A percentile compares a stretch with the other conserved stretches of the same genome.
phyloP scores from a whole-genome alignment of 768 basidiomycete genomes.

The Saitozyma sp. region DNA sequence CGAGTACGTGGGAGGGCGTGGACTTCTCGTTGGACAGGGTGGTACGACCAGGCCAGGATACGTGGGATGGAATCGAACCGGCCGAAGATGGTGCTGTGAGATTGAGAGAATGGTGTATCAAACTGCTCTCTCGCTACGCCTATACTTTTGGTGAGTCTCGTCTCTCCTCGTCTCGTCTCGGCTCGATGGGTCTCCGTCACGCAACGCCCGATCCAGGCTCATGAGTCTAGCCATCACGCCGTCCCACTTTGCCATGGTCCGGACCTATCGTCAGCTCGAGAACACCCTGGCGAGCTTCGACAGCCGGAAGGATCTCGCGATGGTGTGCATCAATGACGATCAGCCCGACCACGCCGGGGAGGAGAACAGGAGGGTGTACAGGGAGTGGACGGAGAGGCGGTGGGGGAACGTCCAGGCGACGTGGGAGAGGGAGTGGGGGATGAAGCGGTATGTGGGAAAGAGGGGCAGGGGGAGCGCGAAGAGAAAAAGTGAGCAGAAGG shows the following conservation, averaged over 20 bases:
- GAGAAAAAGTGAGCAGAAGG: too few relatives aligned
- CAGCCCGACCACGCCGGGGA: slow-evolving; percentile 21
- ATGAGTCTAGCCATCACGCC: slow-evolving; percentile 28
- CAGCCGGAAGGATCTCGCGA: slow-evolving; percentile 15
- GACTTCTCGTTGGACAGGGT: slow-evolving; percentile 37
- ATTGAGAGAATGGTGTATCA: slow-evolving; percentile 41
- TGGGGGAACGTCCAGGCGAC: slow-evolving; percentile 18
- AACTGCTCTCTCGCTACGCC: slow-evolving; percentile 43
- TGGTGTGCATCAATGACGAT: slow-evolving; percentile 50
- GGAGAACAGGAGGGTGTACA: slow-evolving; percentile 11
- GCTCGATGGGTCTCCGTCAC: too few relatives aligned
- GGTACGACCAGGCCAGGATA: slow-evolving; percentile 31
- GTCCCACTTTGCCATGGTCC: slow-evolving; percentile 30
- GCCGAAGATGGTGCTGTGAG: slow-evolving; percentile 21
- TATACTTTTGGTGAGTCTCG: slow-evolving; percentile 42
- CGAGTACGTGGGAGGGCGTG: slow-evolving; percentile 30
- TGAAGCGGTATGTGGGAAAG: too few relatives aligned
- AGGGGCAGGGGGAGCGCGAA: too few relatives aligned
- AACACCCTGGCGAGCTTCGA: slow-evolving; percentile 19
- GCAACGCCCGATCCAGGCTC: neutral
- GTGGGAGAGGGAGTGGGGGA: slow-evolving; percentile 9
- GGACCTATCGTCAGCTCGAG: slow-evolving; percentile 15
- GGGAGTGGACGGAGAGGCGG: slow-evolving; percentile 36
- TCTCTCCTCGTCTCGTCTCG: neutral
- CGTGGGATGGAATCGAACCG: slow-evolving; percentile 14